Conservation (phyloP, 768 basidiomycete genomes). For the Kwoniella heveanensis region DNA sequence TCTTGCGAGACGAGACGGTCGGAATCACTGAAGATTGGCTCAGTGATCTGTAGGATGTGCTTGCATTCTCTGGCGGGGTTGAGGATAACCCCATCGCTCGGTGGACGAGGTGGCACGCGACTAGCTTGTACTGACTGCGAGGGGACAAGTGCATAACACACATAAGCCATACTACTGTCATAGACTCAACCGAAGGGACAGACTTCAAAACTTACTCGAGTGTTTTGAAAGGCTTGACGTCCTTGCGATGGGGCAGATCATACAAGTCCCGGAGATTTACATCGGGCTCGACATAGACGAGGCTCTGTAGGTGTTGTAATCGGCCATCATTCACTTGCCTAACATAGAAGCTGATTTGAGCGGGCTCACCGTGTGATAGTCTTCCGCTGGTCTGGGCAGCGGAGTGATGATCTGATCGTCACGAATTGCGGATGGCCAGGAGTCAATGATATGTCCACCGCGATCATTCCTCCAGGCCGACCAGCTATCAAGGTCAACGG, state of each 20-base stretch:
- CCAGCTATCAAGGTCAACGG: no score
- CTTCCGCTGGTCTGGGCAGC: constrained; percentile 24
- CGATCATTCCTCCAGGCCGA: constrained; percentile 33
- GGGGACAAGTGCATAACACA: no score
- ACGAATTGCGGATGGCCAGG: constrained; percentile 22
- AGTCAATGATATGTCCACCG: constrained; percentile 22
- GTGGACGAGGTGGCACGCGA: background rate
- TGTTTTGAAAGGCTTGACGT: constrained; percentile 1
- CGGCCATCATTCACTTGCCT: no score
- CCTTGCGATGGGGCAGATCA: constrained; percentile 15
- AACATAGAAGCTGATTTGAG: background rate
- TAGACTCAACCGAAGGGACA: background rate
- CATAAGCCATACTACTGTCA: no score
- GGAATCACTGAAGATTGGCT: background rate
- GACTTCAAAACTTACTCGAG: constrained; percentile 9
- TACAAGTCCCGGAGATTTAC: constrained; percentile 30
- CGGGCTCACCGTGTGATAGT: constrained; percentile 28
- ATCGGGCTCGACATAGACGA: constrained; percentile 17
- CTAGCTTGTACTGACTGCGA: background rate
- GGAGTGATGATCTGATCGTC: constrained; percentile 35
- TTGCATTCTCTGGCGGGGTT: background rate
- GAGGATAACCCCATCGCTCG: background rate
- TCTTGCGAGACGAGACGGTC: constrained; percentile 4
- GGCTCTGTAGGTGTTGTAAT: background rate
- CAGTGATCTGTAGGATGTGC: background rate